Percentiles rank a stretch among this genome's conserved stretches.
phyloP scores from a whole-genome alignment of 441 rosid genomes.

The Macaranga tanarius region DNA sequence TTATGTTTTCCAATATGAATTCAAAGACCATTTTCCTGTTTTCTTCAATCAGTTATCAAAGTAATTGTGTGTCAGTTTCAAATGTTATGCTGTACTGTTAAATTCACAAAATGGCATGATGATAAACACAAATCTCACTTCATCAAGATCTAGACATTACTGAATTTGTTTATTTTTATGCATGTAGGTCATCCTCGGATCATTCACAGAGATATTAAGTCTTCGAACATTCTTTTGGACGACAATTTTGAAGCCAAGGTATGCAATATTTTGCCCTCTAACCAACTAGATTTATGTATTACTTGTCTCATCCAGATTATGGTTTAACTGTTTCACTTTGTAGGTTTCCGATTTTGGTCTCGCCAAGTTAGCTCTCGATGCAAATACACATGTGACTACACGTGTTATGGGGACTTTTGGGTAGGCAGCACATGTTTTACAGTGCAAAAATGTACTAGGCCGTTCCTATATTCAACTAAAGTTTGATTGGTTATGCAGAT shows the following conservation, averaged over 20 bases:
- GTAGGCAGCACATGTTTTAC: constrained; percentile 41
- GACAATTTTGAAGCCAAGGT: constrained; percentile 83
- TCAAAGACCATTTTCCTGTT: neutral
- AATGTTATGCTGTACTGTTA: neutral
- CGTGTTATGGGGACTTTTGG: constrained; percentile 99
- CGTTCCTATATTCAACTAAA: constrained; percentile 13
- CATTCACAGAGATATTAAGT: constrained; percentile 95
- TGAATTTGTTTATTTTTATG: constrained; percentile 12
- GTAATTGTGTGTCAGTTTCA: neutral
- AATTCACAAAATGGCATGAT: neutral
- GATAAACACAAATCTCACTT: neutral
- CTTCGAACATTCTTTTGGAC: constrained; percentile 91
- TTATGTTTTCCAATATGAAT: constrained; percentile 3
- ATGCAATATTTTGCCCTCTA: constrained; percentile 21
- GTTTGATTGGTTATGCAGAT: constrained; percentile 43
- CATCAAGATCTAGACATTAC: constrained; percentile 1
- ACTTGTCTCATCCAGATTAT: constrained; percentile 13
- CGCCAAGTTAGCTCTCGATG: constrained; percentile 89
- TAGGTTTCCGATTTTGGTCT: constrained; percentile 99
- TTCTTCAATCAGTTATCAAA: neutral
- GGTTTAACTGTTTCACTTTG: constrained; percentile 24
- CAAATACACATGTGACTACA: constrained; percentile 81
- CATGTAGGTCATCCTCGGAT: constrained; percentile 82
- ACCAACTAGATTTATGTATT: neutral
- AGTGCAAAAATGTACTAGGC: constrained; percentile 4